Evolutionary conservation across 345 rosid species (phyloP).

Genomic region (Citrus maxima): DNA sequence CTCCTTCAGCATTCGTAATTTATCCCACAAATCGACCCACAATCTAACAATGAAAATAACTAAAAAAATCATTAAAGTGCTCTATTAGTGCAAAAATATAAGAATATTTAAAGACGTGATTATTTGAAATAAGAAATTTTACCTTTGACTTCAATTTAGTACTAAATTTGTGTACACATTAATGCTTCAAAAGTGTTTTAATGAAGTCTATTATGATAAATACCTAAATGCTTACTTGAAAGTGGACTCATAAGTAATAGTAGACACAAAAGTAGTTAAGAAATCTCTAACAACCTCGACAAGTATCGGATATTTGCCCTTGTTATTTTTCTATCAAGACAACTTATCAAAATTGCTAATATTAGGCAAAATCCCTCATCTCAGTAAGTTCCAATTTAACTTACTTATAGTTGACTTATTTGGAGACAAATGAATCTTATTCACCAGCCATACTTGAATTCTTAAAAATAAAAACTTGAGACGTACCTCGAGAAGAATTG

Average conservation of each 20-base stretch:
- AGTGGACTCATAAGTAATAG: neutral
- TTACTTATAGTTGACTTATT: neutral
- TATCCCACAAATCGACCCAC: too few species aligned
- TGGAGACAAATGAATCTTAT: neutral
- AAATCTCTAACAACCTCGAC: neutral
- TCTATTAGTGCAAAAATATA: too few species aligned
- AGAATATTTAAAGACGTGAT: too few species aligned
- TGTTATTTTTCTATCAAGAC: neutral
- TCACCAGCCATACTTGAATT: neutral
- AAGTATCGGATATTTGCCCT: neutral
- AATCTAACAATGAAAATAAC: too few species aligned
- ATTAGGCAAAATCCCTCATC: neutral
- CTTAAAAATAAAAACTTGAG: neutral
- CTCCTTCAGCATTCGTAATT: too few species aligned
- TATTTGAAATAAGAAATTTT: too few species aligned
- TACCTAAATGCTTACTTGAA: neutral
- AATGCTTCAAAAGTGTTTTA: neutral
- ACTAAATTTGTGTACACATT: neutral
- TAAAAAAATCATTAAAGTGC: too few species aligned
- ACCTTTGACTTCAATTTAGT: too few species aligned
- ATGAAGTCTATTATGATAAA: too few species aligned
- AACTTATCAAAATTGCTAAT: neutral
- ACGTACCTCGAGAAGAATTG: neutral
- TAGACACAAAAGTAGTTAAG: neutral
- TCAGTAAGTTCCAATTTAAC: neutral